Base-by-base conservation (phyloP, 106 monocot genomes). In the Vanilla planifolia region DNA sequence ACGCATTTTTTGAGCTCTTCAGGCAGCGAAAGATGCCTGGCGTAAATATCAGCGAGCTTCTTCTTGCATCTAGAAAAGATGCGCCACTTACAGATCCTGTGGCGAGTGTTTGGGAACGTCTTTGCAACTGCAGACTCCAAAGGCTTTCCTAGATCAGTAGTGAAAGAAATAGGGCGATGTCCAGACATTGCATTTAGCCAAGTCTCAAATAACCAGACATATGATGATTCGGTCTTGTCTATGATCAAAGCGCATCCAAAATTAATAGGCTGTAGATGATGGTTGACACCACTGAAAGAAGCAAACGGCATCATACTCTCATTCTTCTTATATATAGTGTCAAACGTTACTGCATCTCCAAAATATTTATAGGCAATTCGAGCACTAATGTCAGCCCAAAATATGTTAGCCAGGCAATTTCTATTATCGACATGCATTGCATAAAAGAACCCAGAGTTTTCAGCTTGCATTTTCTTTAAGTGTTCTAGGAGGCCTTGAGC, bases 321-420 rank as follows among this genome's bases (percentile, higher is more conserved):
- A 21, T 86, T 82, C 66, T 86, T 76, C 62, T 64, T 79, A 41
- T 77, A 82, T 14, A 58, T 80, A 1, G 74, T 83, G 56, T 88
- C 88, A 55, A 88, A 88, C 20, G 73, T 76, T 10, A 88, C 73
- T 0, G 88, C 79, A 79, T 88, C 88, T 11, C 83, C 83, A 80
- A 83, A 88, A 57, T 80, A 68, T 23, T 43, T 73, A n/a, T 80
- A 74, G 30, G 75, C 70, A 63, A 88, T 64, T 43, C 83, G 59
- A 55, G 79, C 72, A 62, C 63, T 76, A 1, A 76, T 43, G 74
- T 83, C 83, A 13, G 73, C 77, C 88, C 83, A 88, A 16, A 83
- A 77, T 8, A 73, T 61, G 67, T 79, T 88, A 22, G 73, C 77
- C 59, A 83, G 37, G 20, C 83, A 68, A 42, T 80, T 83, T 36